Evolutionary conservation across 441 rosid species (phyloP), one percentile per base, ranked within the genome.

Genomic region (Pelargonium fulgidum): DNA sequence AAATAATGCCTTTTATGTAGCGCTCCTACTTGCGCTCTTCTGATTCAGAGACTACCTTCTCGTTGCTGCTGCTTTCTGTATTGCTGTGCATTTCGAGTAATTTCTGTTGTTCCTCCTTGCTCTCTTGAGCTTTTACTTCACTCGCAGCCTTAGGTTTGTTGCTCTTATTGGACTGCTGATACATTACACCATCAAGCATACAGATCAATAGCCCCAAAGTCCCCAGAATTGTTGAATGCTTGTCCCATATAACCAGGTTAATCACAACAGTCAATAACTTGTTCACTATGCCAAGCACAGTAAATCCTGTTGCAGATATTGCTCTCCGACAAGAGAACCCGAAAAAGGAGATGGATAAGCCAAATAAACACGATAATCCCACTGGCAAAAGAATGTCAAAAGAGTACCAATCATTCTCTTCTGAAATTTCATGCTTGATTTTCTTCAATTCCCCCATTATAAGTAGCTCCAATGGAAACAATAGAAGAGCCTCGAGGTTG

Each of bases 241-340:
- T 91, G 82, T 93, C 99, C 99, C 99, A 93, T 8, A 93, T 79
- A n/a, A 87, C 70, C 70, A 88, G 75, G 79, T 91, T 93, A 67
- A 93, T 89, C 78, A 89, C 87, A 54, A 93, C 97, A 0, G 99
- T 93, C 83, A 93, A 66, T 3, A 91, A 75, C 87, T 93, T 93
- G 77, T 91, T 93, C 73, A 93, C 97, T 10, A 93, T 91, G 0
- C 97, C 99, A 56, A 93, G 96, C 76, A 93, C 97, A 11, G 99
- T 93, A 68, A 85, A 93, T 0, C 99, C 99, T 6, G 97, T 93
- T 1, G 99, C 99, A 41, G 99, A 93, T 69, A 93, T 93, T 1
- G 92, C 96, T 58, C 86, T 78, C 12, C 97, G 87, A 74, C 99
- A 91, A n/a, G 99, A 93, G 81, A 93, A 93, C 12, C 99, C 99